Evolutionary conservation across 331 rosid species (phyloP).

Genomic region (Pyrus hybrid): DNA sequence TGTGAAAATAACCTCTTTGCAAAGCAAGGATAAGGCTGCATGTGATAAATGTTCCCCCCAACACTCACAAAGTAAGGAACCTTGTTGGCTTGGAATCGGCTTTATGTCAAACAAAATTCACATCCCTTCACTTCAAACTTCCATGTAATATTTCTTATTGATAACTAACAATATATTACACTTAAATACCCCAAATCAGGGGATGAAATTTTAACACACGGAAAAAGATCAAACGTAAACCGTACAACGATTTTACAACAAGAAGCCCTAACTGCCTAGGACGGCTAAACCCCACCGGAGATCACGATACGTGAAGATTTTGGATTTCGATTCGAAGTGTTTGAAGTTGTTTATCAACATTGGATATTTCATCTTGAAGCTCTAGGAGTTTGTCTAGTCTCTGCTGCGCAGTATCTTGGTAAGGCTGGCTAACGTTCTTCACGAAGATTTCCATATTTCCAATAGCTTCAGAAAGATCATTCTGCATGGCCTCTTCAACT

Average conservation of each 20-base stretch:
- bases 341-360: conserved; percentile 55
- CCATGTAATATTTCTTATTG: neutral
- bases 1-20: no score
- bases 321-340: conserved; percentile 65
- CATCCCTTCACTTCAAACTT: neutral
- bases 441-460: conserved; percentile 52
- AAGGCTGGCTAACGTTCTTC: conserved; percentile 50
- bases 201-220: neutral
- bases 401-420: conserved; percentile 63
- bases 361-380: conserved; percentile 56
- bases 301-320: conserved; percentile 70
- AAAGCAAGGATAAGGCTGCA: fast-evolving
- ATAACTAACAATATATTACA: neutral
- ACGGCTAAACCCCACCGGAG: neutral
- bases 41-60: no score
- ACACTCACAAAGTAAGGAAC: no score
- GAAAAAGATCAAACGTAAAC: neutral
- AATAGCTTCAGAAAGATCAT: conserved; percentile 58
- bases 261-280: neutral
- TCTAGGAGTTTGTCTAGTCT: conserved; percentile 53
- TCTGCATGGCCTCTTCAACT: conserved; percentile 83
- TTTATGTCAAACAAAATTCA: neutral
- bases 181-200: neutral
- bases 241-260: neutral
- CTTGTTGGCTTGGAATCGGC: no score